Conservation (phyloP, 371 early-diverging fungal genomes). For the Gilbertella persicaria region DNA sequence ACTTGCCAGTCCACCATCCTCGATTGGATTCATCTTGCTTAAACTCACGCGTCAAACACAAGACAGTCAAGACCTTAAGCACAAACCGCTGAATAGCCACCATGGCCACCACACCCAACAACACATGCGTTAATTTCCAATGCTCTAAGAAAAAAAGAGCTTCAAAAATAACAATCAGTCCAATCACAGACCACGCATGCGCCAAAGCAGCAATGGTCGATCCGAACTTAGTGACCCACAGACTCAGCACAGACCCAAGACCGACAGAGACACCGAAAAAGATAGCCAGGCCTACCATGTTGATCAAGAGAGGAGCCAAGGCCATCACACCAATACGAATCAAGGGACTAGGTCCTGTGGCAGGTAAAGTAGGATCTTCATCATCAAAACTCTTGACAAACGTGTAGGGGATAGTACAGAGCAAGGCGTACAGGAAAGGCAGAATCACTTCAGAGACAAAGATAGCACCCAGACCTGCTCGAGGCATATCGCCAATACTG, state of each 20-base stretch:
- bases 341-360: conserved; percentile 48
- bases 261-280: conserved; percentile 73
- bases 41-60: conserved; percentile 81
- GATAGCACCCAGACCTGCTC: conserved; percentile 68
- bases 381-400: conserved; percentile 64
- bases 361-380: conserved; percentile 32
- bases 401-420: conserved; percentile 64
- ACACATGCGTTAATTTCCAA: conserved; percentile 60
- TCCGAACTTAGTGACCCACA: conserved; percentile 72
- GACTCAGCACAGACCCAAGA: conserved; percentile 65
- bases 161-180: conserved; percentile 62
- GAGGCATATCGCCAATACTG: conserved; percentile 53
- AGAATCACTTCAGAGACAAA: conserved; percentile 75
- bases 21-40: conserved; percentile 80
- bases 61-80: conserved; percentile 66
- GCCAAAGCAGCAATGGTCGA: conserved; percentile 71
- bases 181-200: conserved; percentile 68
- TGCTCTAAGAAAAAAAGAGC: conserved; percentile 70
- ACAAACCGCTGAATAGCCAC: conserved; percentile 70
- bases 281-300: conserved; percentile 67
- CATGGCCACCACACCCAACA: conserved; percentile 71
- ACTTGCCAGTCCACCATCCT: conserved; percentile 92
- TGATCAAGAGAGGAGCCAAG: conserved; percentile 72
- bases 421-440: conserved; percentile 67
- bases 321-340: conserved; percentile 70